Base-by-base conservation (phyloP, 441 rosid species). In the Pelargonium citronellum region DNA sequence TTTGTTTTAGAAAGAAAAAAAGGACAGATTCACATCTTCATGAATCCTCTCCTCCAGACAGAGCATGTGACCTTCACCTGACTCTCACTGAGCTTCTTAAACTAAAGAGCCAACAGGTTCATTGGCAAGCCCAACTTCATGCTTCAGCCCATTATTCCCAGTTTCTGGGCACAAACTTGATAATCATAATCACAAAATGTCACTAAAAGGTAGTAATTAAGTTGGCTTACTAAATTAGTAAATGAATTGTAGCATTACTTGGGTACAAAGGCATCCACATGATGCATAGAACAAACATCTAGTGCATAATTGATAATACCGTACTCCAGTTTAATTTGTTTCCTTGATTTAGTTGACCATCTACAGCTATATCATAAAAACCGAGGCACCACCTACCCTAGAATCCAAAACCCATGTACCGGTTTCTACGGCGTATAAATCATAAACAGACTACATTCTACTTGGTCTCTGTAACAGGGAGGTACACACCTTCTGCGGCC, bases 401-500 rank as follows among this genome's bases (percentile, higher is more conserved):
- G 67, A 37, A 44, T 69, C 79, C 83, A 83, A 80, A 79, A 78
- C 77, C 78, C 82, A 37, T 60, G 81, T 71, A 77, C 79, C 85
- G 74, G 83, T 67, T 79, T 71, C 37, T 72, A 73, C 75, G 37
- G 53, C 27, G 61, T 69, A 60, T 64, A 16, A 22, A 27, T 66
- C 67, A 19, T 44, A 16, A n/a, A 69, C 27, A 19, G 64, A 15
- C 6, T 2, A 24, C 8, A 7, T 58, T 67, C 79, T 84, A 87
- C 79, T 84, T 80, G 84, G 83, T 85, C 73, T 74, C 87, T 0
- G 83, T 75, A 64, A 92, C 75, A 0, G 98, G 99, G 74, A 95
- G 95, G 82, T 88, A 92, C 19, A 87, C 91, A 4, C 99, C 99
- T 82, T 95, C 98, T 10, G 97, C 93, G 53, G 98, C 99, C 81